Conservation (phyloP, 768 basidiomycete genomes). For the Chlorophyllum brunneum region DNA sequence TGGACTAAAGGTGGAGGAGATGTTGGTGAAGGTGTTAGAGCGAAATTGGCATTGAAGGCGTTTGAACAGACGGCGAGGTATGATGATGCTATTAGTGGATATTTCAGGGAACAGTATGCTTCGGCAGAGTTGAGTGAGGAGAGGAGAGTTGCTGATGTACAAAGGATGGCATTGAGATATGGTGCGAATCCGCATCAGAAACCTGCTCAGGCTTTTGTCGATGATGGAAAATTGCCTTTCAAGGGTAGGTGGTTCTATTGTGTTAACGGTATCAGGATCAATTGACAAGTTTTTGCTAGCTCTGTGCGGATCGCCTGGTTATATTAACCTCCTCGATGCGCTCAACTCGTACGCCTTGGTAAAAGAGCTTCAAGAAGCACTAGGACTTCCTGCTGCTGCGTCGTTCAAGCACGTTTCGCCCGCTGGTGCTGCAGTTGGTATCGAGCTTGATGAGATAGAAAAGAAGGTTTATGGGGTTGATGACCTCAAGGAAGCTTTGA, state of each 20-base stretch:
- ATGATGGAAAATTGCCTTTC: slow-evolving; percentile 87
- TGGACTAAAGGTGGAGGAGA: slow-evolving; percentile 68
- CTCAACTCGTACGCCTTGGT: slow-evolving; percentile 97
- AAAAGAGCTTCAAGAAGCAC: slow-evolving; percentile 84
- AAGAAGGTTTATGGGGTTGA: slow-evolving; percentile 96
- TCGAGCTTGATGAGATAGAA: slow-evolving; percentile 77
- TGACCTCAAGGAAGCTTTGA: slow-evolving; percentile 86
- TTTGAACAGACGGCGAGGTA: slow-evolving; percentile 96
- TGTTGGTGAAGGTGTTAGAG: slow-evolving; percentile 66
- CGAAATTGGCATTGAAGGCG: slow-evolving; percentile 89
- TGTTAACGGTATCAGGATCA: not conserved
- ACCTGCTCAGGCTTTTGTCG: slow-evolving; percentile 94
- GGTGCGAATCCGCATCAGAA: slow-evolving; percentile 99
- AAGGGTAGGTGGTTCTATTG: slow-evolving; percentile 52
- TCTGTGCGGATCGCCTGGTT: slow-evolving; percentile 91
- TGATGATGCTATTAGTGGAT: slow-evolving; percentile 92
- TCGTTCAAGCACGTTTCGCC: slow-evolving; percentile 99
- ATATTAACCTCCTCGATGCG: slow-evolving; percentile 97
- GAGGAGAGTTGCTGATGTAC: slow-evolving; percentile 63
- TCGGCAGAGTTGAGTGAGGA: slow-evolving; percentile 67
- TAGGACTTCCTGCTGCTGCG: slow-evolving; percentile 90
- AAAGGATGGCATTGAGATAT: slow-evolving; percentile 85
- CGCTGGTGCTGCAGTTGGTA: slow-evolving; percentile 91
- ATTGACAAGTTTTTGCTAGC: slow-evolving; percentile 41
- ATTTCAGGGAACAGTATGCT: slow-evolving; percentile 95